Evolutionary conservation across 306 rosid species (phyloP).

Genomic region (Trichosanthes truncata): DNA sequence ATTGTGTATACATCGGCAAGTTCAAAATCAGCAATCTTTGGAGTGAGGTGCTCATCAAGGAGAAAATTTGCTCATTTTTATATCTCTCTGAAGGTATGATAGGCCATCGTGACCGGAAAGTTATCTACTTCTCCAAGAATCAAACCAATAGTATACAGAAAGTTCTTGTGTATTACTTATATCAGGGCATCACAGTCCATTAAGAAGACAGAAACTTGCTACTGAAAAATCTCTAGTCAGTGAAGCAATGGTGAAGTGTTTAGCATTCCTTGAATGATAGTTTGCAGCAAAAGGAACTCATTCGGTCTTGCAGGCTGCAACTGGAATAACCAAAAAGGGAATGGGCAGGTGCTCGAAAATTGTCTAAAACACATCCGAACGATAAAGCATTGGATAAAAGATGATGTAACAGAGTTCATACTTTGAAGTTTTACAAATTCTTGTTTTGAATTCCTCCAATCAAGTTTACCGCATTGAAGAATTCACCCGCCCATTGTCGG

Average conservation of each 20-base stretch:
- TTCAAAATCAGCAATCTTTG: constrained; percentile 55
- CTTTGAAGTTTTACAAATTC: constrained; percentile 38
- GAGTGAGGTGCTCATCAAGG: constrained; percentile 38
- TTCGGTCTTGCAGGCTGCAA: not conserved
- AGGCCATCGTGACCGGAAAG: constrained; percentile 27
- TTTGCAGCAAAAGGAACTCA: not conserved
- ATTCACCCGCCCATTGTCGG: constrained; percentile 38
- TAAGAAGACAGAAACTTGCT: not conserved
- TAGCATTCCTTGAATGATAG: not conserved
- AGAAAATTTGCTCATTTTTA: constrained; percentile 45
- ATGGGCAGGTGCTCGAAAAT: not conserved
- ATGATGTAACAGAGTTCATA: not conserved
- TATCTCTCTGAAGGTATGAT: constrained; percentile 61
- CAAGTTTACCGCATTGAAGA: constrained; percentile 54
- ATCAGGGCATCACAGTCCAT: not conserved
- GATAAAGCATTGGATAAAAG: not conserved
- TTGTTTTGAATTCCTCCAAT: constrained; percentile 42
- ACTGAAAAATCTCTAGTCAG: not conserved
- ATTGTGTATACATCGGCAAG: constrained; percentile 27
- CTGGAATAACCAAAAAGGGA: not conserved
- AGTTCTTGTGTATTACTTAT: not conserved
- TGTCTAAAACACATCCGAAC: not conserved
- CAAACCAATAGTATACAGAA: not conserved
- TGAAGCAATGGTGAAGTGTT: not conserved
- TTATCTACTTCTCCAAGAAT: not conserved